phyloP scores from a whole-genome alignment of 441 rosid genomes.

The Sinapis alba region DNA sequence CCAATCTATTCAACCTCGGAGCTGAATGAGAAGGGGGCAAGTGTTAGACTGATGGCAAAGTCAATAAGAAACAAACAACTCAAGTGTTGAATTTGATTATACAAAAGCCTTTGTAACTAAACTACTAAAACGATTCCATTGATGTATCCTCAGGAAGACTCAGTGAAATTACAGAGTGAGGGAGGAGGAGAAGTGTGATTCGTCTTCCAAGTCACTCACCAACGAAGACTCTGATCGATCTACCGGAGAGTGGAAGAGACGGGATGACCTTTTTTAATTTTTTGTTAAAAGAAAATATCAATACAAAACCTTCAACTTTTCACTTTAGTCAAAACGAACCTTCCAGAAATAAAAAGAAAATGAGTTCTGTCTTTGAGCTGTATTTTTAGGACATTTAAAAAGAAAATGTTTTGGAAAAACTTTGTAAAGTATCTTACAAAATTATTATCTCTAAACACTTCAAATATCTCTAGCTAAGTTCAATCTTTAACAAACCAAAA shows the following conservation, averaged over 20 bases:
- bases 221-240: conserved; percentile 1
- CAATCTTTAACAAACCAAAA: too few relatives aligned
- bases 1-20: neutral
- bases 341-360: neutral
- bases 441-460: too few relatives aligned
- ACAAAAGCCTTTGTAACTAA: neutral
- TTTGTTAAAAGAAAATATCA: neutral
- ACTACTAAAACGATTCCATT: too few relatives aligned
- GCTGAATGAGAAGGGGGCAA: neutral
- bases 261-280: neutral
- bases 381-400: too few relatives aligned
- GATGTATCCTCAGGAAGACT: too few relatives aligned
- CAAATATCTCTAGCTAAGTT: too few relatives aligned
- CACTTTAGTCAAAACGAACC: neutral
- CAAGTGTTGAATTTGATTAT: neutral
- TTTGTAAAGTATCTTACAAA: too few relatives aligned
- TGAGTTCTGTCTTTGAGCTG: neutral
- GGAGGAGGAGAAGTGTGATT: conserved; percentile 4
- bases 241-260: neutral
- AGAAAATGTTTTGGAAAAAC: too few relatives aligned
- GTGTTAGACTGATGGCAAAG: neutral
- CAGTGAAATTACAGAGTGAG: conserved; percentile 19
- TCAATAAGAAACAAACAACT: neutral
- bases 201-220: conserved; percentile 19
- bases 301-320: neutral